phyloP scores from a whole-genome alignment of 1,139 yeast species.

The Saccharomyces hybrid region DNA sequence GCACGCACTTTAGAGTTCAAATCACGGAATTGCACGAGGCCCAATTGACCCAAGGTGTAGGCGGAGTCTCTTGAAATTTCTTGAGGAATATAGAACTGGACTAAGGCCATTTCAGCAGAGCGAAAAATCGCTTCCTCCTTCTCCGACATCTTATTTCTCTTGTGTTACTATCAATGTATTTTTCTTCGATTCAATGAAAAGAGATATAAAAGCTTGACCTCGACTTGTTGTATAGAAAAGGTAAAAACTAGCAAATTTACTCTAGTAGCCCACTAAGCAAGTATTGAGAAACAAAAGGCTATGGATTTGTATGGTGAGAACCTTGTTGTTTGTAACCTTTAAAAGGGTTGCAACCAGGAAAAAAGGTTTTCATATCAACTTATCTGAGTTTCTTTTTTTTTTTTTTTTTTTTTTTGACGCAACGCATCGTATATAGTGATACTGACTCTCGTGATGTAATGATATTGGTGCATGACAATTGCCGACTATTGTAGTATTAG shows the following conservation, averaged over 20 bases:
- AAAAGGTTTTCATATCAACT: neutral
- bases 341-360: neutral
- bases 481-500: too few species aligned
- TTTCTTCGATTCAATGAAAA: too few species aligned
- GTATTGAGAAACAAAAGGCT: neutral
- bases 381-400: neutral
- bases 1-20: conserved; percentile 69
- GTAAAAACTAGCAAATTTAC: neutral
- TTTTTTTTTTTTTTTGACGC: too few species aligned
- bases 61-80: conserved; percentile 87
- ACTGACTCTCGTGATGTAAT: neutral
- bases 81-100: conserved; percentile 85
- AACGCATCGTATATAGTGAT: neutral
- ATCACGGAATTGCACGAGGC: conserved; percentile 84
- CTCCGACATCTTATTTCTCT: neutral
- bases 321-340: neutral
- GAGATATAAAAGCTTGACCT: neutral
- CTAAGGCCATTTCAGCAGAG: conserved; percentile 92
- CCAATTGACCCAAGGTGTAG: conserved; percentile 70
- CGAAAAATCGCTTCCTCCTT: conserved; percentile 66
- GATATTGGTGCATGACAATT: too few species aligned
- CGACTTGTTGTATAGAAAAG: neutral
- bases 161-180: neutral
- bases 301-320: neutral
- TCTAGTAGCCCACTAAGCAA: neutral